Conservation (phyloP, 2,329 filamentous ascomycete species). For the Phaeophleospora eucalypticola region DNA sequence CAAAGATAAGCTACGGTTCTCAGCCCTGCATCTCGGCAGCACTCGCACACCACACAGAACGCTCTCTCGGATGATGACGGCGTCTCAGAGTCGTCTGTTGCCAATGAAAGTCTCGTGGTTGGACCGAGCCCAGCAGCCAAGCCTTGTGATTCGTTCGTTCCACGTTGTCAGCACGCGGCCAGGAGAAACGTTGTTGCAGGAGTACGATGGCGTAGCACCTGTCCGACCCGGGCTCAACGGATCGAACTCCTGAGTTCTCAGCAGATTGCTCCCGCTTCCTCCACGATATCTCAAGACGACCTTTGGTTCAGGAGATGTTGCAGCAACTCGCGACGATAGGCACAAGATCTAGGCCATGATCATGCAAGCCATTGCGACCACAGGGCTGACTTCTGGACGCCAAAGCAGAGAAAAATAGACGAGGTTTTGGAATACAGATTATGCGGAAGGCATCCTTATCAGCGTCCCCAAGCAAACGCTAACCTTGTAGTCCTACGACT, state of each 20-base stretch:
- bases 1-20: neutral
- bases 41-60: no score
- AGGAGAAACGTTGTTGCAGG: no score
- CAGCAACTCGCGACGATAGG: no score
- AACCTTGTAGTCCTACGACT: neutral
- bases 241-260: no score
- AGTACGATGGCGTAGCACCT: neutral
- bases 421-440: neutral
- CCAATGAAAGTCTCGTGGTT: neutral
- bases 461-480: neutral
- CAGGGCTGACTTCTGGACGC: no score
- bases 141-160: neutral
- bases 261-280: no score
- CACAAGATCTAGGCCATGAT: no score
- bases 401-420: neutral
- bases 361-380: no score
- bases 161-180: constrained; percentile 5
- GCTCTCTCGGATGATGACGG: no score
- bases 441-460: neutral
- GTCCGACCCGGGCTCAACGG: neutral
- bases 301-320: no score
- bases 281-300: no score
- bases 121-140: neutral
- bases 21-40: no score
- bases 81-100: neutral